Conservation (phyloP, 805 yeast species). For the Yamadazyma ubonensis region DNA sequence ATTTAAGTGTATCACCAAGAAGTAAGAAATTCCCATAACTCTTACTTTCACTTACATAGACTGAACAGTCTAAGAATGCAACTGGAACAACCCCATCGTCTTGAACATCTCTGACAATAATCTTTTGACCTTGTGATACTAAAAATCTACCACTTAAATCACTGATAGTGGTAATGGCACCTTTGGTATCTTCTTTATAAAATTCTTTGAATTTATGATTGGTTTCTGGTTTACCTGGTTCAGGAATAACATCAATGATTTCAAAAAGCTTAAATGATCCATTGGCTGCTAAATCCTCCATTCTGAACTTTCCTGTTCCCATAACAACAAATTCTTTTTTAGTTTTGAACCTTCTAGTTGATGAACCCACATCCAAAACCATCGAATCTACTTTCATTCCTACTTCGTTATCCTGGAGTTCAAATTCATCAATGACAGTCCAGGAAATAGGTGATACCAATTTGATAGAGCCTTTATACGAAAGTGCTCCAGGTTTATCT, state of each 20-base stretch:
- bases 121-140: slow-evolving; percentile 82
- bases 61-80: slow-evolving; percentile 86
- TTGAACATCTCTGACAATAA: slow-evolving; percentile 76
- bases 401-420: slow-evolving; percentile 66
- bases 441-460: slow-evolving; percentile 73
- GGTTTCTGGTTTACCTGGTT: slow-evolving; percentile 82
- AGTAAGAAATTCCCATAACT: slow-evolving; percentile 79
- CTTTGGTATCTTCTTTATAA: slow-evolving; percentile 71
- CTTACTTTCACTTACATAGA: slow-evolving; percentile 76
- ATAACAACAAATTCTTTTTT: slow-evolving; percentile 67
- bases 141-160: slow-evolving; percentile 82
- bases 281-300: slow-evolving; percentile 77
- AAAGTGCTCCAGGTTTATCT: slow-evolving; percentile 53
- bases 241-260: slow-evolving; percentile 81
- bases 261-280: slow-evolving; percentile 78
- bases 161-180: slow-evolving; percentile 76
- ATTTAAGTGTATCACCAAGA: slow-evolving; percentile 76
- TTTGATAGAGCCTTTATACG: slow-evolving; percentile 59
- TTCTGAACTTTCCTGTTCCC: slow-evolving; percentile 75
- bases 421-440: slow-evolving; percentile 70
- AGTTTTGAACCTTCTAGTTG: slow-evolving; percentile 42
- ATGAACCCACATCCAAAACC: slow-evolving; percentile 45
- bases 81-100: slow-evolving; percentile 91
- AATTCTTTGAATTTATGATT: slow-evolving; percentile 73
- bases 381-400: slow-evolving; percentile 57